A percentile compares a stretch with the other conserved stretches of the same genome.
These are phyloP conservation scores for Simmondsia chinensis DNA, from an alignment of 148 eudicot genomes.

Conservation along the genomic window DNA sequence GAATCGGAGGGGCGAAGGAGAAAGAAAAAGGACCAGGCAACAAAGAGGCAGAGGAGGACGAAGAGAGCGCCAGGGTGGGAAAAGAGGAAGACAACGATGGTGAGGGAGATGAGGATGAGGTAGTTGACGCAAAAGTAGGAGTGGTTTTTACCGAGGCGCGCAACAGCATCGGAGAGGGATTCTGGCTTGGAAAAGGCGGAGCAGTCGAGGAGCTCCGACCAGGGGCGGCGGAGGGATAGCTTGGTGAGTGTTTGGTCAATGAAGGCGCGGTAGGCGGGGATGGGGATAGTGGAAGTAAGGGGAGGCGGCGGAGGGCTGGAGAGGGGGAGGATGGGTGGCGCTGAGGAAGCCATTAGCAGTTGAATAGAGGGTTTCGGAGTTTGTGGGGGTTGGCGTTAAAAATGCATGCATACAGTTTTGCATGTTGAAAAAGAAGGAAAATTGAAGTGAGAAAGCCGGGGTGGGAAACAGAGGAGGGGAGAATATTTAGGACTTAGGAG, in stretches of 20 bases:
- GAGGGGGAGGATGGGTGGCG: neutral
- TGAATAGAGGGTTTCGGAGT: too few species aligned
- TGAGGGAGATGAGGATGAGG: constrained; percentile 35
- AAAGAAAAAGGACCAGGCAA: constrained; percentile 81
- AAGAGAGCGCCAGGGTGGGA: constrained; percentile 76
- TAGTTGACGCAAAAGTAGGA: constrained; percentile 74
- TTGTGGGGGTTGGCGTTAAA: too few species aligned
- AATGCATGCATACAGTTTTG: too few species aligned
- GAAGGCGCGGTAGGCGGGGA: constrained; percentile 23
- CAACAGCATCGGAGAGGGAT: neutral
- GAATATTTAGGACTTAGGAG: too few species aligned
- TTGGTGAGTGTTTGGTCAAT: neutral
- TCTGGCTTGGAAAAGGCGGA: neutral
- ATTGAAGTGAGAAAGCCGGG: too few species aligned
- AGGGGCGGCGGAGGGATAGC: neutral
- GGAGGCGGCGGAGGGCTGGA: neutral
- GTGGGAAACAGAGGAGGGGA: too few species aligned
- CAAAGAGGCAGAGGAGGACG: constrained; percentile 46
- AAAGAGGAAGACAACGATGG: constrained; percentile 59
- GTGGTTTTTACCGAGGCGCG: neutral
- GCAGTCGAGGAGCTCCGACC: neutral
- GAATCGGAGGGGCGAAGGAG: constrained; percentile 79
- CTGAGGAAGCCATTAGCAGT: too few species aligned
- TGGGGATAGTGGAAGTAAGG: constrained; percentile 36
- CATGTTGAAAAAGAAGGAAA: too few species aligned